Percentiles rank a stretch among this genome's conserved stretches.
phyloP scores from a whole-genome alignment of 441 rosid species.

The Cnidoscolus chayamansa region DNA sequence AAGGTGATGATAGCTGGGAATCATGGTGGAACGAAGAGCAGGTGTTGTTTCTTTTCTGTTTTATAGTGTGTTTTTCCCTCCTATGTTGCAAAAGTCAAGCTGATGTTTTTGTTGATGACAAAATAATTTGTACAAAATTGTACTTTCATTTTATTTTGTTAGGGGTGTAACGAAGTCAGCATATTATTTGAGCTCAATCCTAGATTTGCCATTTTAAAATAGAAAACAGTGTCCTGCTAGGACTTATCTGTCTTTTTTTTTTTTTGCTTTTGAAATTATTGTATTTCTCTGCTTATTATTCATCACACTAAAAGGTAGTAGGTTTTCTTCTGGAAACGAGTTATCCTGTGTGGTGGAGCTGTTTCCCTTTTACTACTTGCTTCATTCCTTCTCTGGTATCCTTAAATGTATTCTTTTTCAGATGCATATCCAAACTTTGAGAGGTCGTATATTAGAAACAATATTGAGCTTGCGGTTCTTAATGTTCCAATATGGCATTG shows the following conservation, averaged over 20 bases:
- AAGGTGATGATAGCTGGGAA: slow-evolving; percentile 98
- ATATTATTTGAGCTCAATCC: background rate
- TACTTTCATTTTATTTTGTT: background rate
- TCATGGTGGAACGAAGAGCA: slow-evolving; percentile 99
- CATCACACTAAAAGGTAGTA: background rate
- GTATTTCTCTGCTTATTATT: background rate
- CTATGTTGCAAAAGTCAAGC: background rate
- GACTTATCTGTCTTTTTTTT: background rate
- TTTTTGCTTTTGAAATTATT: background rate
- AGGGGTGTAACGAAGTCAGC: background rate
- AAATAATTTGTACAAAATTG: background rate
- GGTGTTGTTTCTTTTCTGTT: slow-evolving; percentile 38
- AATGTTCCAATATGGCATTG: slow-evolving; percentile 87
- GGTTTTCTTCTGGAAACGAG: background rate
- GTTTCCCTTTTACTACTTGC: background rate
- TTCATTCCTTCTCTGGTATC: background rate
- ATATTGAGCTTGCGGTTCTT: slow-evolving; percentile 81
- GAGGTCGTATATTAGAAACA: slow-evolving; percentile 90
- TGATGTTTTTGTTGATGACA: background rate
- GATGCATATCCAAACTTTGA: slow-evolving; percentile 81
- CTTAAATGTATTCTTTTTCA: slow-evolving; percentile 31
- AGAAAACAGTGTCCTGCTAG: background rate
- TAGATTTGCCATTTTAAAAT: background rate
- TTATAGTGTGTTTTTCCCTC: background rate
- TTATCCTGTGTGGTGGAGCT: slow-evolving; percentile 11